phyloP scores from a whole-genome alignment of 345 rosid genomes.

The Fremontodendron californicum region DNA sequence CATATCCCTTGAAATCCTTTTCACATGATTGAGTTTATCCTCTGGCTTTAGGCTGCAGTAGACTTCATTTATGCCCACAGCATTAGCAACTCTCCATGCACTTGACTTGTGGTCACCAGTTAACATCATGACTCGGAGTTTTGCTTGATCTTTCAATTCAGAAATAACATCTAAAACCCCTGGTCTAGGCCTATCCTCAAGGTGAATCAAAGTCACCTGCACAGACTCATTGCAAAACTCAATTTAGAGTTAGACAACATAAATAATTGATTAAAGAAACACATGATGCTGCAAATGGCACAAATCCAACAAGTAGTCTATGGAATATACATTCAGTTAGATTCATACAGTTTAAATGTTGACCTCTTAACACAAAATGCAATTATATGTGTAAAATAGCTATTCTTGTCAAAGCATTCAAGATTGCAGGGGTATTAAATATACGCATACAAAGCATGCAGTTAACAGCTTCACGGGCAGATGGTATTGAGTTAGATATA shows the following conservation, averaged over 20 bases:
- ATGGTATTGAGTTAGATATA: not conserved
- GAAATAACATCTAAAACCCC: conserved; percentile 72
- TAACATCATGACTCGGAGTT: conserved; percentile 77
- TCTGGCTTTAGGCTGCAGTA: conserved; percentile 86
- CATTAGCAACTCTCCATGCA: conserved; percentile 90
- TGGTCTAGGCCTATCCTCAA: conserved; percentile 87
- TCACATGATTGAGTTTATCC: conserved; percentile 81
- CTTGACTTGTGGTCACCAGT: conserved; percentile 95
- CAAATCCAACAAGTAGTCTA: not conserved
- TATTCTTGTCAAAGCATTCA: not conserved
- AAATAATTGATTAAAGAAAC: not conserved
- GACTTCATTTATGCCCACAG: conserved; percentile 79
- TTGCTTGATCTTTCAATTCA: conserved; percentile 58
- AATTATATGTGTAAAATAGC: not conserved
- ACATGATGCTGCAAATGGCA: not conserved
- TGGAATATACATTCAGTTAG: not conserved
- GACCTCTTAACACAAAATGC: not conserved
- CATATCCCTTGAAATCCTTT: conserved; percentile 64
- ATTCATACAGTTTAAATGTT: not conserved
- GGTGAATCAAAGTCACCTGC: conserved; percentile 91
- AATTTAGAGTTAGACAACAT: not conserved
- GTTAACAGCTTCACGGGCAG: not conserved
- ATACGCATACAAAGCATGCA: not conserved
- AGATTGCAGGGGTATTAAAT: not conserved
- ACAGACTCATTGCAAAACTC: conserved; percentile 4